Base-by-base conservation (phyloP, 208 protist genomes). In the Leishmania aethiopica region DNA sequence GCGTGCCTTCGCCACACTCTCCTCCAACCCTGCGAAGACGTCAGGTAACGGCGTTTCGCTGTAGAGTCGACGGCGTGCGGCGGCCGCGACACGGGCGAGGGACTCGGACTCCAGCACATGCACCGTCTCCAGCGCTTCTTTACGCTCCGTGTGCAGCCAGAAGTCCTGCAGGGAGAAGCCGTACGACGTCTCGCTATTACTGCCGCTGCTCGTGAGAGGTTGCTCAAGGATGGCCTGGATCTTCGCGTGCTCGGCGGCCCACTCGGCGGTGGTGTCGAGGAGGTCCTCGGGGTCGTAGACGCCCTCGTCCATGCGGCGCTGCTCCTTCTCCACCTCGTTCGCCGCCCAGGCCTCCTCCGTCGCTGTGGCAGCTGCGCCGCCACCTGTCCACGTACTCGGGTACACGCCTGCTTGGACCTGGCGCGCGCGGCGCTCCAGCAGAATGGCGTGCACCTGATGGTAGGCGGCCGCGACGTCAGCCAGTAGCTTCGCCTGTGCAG, bases 231-330 rank as follows among this genome's bases (percentile, higher is more conserved):
- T 53, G 37, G 86, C 80, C 74, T 90, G 76, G 11, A 96, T 90
- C 32, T 40, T 49, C 42, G 85, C 81, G 67, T 95, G 89, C 87
- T 97, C 93, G n/a, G 55, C 62, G 49, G 90, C 79, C 95, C 95
- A 97, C 79, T 94, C 93, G 2, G 90, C 84, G 0, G 84, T 84
- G 37, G 76, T 75, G 82, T 96, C 92, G n/a, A 90, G 79, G 53
- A 92, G 72, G 70, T 97, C 92, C 66, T 94, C 92, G 3, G 93
- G 91, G 79, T 97, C 95, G 84, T 91, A 93, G 10, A 91, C 85
- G 76, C 91, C 89, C 42, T 94, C 89, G 25, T 88, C 81, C 28
- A 96, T 83, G 42, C 88, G 79, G 15, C 91, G 84, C 84, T 90
- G 77, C 88, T 86, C 84, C 35, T 84, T 84, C 77, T 90, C 87